Conservation (phyloP, 768 basidiomycete species). For the Naganishia vaughanmartiniae region DNA sequence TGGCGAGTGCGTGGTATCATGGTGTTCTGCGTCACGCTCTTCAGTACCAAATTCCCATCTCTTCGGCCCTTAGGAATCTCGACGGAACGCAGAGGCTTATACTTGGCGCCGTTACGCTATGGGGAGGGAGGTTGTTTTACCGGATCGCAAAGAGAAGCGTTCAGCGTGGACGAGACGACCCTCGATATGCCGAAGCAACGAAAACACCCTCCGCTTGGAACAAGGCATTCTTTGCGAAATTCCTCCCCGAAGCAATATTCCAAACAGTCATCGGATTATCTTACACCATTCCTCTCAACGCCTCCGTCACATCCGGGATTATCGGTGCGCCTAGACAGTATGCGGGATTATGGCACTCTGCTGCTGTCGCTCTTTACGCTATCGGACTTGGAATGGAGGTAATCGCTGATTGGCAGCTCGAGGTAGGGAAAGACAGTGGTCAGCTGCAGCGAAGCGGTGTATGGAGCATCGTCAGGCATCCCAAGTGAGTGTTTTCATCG, state of each 20-base stretch:
- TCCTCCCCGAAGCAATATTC: constrained; percentile 36
- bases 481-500: constrained; percentile 35
- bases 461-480: constrained; percentile 44
- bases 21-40: constrained; percentile 31
- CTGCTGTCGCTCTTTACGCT: constrained; percentile 35
- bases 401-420: constrained; percentile 38
- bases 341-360: constrained; percentile 25
- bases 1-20: constrained; percentile 36
- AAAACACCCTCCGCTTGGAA: constrained; percentile 32
- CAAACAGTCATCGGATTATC: constrained; percentile 40
- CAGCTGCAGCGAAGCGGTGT: constrained; percentile 33
- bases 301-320: constrained; percentile 8
- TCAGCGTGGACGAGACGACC: constrained; percentile 36
- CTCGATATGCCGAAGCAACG: constrained; percentile 34
- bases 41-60: constrained; percentile 21
- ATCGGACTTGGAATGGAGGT: constrained; percentile 36
- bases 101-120: constrained; percentile 37
- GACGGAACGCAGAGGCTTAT: constrained; percentile 33
- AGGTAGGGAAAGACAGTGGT: constrained; percentile 16
- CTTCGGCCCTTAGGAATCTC: constrained; percentile 31
- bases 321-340: constrained; percentile 18
- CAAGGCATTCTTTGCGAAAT: constrained; percentile 30
- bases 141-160: constrained; percentile 14
- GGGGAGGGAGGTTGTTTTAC: constrained; percentile 33
- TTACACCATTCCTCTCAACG: constrained; percentile 33